phyloP scores from a whole-genome alignment of 2,329 filamentous ascomycete species.

The Colletotrichum sp. region DNA sequence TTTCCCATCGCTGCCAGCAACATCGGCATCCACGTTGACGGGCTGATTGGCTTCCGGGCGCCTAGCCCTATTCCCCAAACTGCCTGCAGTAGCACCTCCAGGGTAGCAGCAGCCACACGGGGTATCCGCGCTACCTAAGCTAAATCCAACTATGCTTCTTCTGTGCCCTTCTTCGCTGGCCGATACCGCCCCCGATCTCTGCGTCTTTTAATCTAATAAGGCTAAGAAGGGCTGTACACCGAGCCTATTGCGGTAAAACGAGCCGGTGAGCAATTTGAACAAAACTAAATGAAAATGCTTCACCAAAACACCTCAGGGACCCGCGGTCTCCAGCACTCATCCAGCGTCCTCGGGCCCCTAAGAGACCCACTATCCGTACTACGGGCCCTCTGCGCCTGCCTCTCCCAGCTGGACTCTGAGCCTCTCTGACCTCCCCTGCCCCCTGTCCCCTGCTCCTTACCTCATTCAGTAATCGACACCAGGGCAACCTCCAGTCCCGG shows the following conservation, averaged over 20 bases:
- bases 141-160: neutral
- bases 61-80: neutral
- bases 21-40: neutral
- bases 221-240: neutral
- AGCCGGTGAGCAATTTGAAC: neutral
- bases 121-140: neutral
- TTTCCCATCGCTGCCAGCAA: neutral
- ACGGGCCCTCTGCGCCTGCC: slow-evolving; percentile 9
- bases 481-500: neutral
- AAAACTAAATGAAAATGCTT: neutral
- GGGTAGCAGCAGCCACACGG: neutral
- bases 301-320: neutral
- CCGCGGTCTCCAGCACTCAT: neutral
- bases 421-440: neutral
- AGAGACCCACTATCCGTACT: neutral
- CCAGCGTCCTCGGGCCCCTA: neutral
- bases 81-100: neutral
- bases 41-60: neutral
- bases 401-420: neutral
- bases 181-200: neutral
- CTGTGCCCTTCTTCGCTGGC: neutral
- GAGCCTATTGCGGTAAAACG: neutral
- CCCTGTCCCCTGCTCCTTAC: neutral
- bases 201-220: neutral
- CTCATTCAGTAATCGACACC: neutral